Conservation (phyloP, 495 filamentous ascomycete species). For the Delitschia confertaspora region DNA sequence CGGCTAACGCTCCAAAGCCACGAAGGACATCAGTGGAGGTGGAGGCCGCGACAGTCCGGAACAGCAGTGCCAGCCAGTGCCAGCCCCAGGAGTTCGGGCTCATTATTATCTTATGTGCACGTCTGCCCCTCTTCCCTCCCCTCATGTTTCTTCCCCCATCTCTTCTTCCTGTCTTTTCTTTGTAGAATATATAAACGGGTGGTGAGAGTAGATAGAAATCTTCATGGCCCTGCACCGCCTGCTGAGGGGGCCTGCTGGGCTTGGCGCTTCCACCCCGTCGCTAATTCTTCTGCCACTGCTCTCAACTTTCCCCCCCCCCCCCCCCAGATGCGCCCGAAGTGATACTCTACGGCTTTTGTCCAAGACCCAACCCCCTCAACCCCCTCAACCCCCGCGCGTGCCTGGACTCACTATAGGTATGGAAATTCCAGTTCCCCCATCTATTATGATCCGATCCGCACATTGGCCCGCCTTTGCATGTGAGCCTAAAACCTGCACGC, state of each 20-base stretch:
- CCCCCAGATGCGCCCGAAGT: background rate
- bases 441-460: slow-evolving; percentile 3
- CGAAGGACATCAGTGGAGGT: background rate
- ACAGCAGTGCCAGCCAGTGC: no score
- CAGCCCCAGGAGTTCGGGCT: slow-evolving; percentile 4
- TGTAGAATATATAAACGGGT: no score
- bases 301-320: background rate
- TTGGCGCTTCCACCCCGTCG: background rate
- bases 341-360: background rate
- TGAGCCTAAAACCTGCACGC: background rate
- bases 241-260: no score
- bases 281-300: background rate
- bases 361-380: background rate
- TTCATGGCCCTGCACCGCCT: no score
- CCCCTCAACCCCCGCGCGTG: background rate
- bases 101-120: background rate
- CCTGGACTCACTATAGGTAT: slow-evolving; percentile 2
- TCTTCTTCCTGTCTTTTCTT: background rate
- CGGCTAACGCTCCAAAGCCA: background rate
- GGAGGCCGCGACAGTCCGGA: background rate
- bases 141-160: background rate
- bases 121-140: background rate
- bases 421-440: no score
- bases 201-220: no score
- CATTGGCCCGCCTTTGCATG: slow-evolving; percentile 1